Base-by-base conservation (phyloP, 306 rosid species). In the Cercis canadensis region DNA sequence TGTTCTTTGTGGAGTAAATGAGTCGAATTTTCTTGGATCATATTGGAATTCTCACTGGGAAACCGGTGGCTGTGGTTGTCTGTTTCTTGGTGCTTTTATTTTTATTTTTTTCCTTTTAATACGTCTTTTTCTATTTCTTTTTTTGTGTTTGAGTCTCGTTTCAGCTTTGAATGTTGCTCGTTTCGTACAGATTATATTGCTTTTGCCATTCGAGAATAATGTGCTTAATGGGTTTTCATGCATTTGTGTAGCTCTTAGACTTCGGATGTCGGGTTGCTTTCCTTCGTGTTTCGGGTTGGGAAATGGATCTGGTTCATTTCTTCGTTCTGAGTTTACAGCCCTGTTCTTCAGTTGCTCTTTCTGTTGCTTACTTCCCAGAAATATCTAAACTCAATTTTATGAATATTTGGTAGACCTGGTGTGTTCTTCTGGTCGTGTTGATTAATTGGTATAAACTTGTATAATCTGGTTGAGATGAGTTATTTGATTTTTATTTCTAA, bases 1-100 rank as follows among this genome's bases (percentile, higher is more conserved):
- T 37, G 72, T 67, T 81, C 65, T 53, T 39, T 78, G 64, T 67
- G 46, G 51, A 54, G 49, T 74, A 29, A 61, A 73, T 50, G 75
- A 46, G 78, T 80, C 60, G 77, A 75, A 76, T 82, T 86, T 78
- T 75, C 73, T 57, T 79, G 78, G 90, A 90, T 90, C 92, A 77
- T 83, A 63, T 81, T 79, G 58, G 75, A 84, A 72, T 84, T 82
- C 69, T 74, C 40, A 16, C 77, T 68, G 41, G 40, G 33, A 57
- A 80, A 51, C 21, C 47, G 53, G 58, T 71, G 79, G 69, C 60
- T 65, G 53, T 72, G 58, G 71, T 70, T 75, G 68, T 75, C 65
- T 65, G 52, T 74, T 77, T 72, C 21, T 67, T 36, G 13, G 29
- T 54, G 55, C 47, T 66, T 19, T 15, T 37, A 4, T 77, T 54